Evolutionary conservation across 2,329 filamentous ascomycete species (phyloP), one percentile per base, ranked within the genome.

Genomic region (Colletotrichum coccodes): DNA sequence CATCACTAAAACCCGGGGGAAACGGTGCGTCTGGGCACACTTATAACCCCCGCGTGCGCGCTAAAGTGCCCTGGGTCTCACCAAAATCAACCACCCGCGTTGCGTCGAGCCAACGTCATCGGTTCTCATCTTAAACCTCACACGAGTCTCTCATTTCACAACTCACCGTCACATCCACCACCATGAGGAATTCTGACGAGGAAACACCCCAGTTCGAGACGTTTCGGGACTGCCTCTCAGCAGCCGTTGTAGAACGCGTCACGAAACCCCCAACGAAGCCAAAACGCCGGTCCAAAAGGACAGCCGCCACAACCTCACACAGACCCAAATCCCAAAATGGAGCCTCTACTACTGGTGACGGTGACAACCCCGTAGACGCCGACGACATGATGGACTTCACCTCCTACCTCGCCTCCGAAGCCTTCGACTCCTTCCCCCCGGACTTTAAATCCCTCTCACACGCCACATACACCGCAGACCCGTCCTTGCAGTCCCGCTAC

Each of bases 331-430:
- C 23, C 34, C 47, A 61, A 30, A 32, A 46, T 26, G 62, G 56
- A 16, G 28, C 28, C 7, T 8, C 40, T 6, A 4, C 18, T 23
- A 26, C 23, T 2, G 7, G 16, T 26, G 26, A n/a, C 23, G 36
- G 11, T 11, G 52, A 59, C 7, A n/a, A 56, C 30, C 47, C 72
- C 6, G 54, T 68, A 16, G 76, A 88, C 72, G 88, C 87, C 6
- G 91, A 92, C 72, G 93, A 95, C 62, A 80, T 96, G 26, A 88
- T 89, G 30, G 94, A 97, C 1, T 97, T 97, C 79, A 90, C 93
- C 61, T 90, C 95, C 83, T 96, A 95, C 78, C 86, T 96, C 34
- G 90, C 93, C 28, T 80, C 82, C 54, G 87, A 92, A 76, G 88
- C 91, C 60, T 97, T 95, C 78, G 80, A 84, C 6, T 83, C 81